Conservation (phyloP, 257 asterid species). For the Solanum chilense region DNA sequence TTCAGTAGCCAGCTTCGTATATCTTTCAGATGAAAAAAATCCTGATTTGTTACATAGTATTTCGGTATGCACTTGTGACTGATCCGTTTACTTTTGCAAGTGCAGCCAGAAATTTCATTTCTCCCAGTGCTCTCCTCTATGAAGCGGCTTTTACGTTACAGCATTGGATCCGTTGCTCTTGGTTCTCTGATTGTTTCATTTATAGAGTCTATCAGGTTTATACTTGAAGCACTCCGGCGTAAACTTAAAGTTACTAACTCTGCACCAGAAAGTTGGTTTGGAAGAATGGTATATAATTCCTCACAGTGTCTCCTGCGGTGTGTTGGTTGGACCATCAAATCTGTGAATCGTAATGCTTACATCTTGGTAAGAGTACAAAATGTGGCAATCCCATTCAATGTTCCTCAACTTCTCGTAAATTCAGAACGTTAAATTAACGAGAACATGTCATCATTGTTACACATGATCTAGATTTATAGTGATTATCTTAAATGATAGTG, state of each 20-base stretch:
- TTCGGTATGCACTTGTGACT: background rate
- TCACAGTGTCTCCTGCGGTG: slow-evolving; percentile 57
- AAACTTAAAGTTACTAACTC: slow-evolving; percentile 60
- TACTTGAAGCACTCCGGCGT: slow-evolving; percentile 90
- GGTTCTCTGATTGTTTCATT: slow-evolving; percentile 79
- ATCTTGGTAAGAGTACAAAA: slow-evolving; percentile 60
- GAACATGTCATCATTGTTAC: background rate
- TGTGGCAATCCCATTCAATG: background rate
- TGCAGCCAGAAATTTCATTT: slow-evolving; percentile 78
- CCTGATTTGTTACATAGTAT: background rate
- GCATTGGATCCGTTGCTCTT: slow-evolving; percentile 83
- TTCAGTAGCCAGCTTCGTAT: background rate
- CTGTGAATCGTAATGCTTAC: slow-evolving; percentile 89
- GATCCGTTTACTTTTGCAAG: background rate
- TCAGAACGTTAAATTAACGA: background rate
- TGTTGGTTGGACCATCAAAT: slow-evolving; percentile 69
- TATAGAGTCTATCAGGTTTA: slow-evolving; percentile 68
- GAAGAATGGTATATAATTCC: slow-evolving; percentile 40
- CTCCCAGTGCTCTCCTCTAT: slow-evolving; percentile 91
- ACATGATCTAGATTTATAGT: background rate
- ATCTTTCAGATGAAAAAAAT: background rate
- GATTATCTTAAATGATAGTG: background rate
- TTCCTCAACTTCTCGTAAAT: background rate
- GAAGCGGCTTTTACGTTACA: slow-evolving; percentile 82
- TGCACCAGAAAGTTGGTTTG: slow-evolving; percentile 54